phyloP scores from a whole-genome alignment of 2,329 filamentous ascomycete genomes.

The Sphaerulina vaccinii region DNA sequence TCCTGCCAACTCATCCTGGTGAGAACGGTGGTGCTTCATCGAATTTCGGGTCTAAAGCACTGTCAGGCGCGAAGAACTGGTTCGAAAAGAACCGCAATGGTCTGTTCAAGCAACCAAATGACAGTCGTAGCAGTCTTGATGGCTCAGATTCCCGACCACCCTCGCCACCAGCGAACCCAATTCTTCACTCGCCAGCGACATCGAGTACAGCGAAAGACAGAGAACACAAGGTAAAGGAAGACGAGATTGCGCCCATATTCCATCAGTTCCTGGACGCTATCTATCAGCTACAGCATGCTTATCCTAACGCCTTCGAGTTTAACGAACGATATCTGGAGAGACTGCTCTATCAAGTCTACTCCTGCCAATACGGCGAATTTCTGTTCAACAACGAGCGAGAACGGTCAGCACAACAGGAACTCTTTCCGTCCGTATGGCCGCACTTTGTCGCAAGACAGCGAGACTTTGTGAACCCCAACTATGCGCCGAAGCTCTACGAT shows the following conservation, averaged over 20 bases:
- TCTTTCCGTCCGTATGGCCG: conserved; percentile 88
- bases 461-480: conserved; percentile 81
- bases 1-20: conserved; percentile 50
- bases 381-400: conserved; percentile 94
- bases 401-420: conserved; percentile 63
- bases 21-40: conserved; percentile 48
- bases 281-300: conserved; percentile 83
- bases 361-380: conserved; percentile 96
- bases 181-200: conserved; percentile 50
- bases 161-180: conserved; percentile 42
- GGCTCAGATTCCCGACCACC: conserved; percentile 41
- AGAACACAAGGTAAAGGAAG: conserved; percentile 70
- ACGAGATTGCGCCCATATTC: conserved; percentile 92
- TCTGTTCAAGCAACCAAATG: conserved; percentile 47
- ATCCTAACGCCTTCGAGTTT: conserved; percentile 89
- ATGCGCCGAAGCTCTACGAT: conserved; percentile 73
- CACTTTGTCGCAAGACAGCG: conserved; percentile 81
- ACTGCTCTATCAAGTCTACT: conserved; percentile 88
- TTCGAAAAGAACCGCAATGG: conserved; percentile 67
- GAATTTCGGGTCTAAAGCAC: conserved; percentile 58
- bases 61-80: conserved; percentile 76
- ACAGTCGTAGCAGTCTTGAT: conserved; percentile 63
- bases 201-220: conserved; percentile 52
- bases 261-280: conserved; percentile 96
- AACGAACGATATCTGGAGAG: conserved; percentile 90